Conservation (phyloP, 306 rosid genomes). For the Trifolium fragiferum region DNA sequence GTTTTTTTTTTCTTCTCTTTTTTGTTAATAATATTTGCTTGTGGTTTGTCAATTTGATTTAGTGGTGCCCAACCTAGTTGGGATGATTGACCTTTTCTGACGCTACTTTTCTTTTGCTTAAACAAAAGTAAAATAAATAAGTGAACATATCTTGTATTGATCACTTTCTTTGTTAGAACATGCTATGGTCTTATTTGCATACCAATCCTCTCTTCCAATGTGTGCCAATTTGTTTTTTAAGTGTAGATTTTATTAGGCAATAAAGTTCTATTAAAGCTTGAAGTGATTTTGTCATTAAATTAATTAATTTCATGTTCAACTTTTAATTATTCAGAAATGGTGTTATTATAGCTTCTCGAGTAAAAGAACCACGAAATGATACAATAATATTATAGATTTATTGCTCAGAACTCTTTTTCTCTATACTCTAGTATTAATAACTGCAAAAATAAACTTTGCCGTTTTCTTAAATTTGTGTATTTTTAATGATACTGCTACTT, state of each 20-base stretch:
- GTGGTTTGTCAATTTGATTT: too few species aligned
- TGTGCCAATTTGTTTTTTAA: conserved; percentile 2
- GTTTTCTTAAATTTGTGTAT: conserved; percentile 11
- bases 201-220: conserved; percentile 33
- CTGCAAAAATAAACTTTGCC: conserved; percentile 9
- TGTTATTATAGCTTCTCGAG: conserved; percentile 22
- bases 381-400: conserved; percentile 33
- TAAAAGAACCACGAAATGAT: conserved; percentile 24
- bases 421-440: conserved; percentile 2
- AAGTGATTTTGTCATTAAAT: conserved; percentile 7
- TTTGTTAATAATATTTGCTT: too few species aligned
- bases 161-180: conserved; percentile 37
- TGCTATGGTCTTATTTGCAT: conserved; percentile 24
- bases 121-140: neutral
- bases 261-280: conserved; percentile 29
- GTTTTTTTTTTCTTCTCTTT: too few species aligned
- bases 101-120: too few species aligned
- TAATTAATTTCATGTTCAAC: conserved; percentile 35
- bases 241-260: conserved; percentile 34
- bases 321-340: conserved; percentile 21
- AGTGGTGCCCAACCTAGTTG: too few species aligned
- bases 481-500: conserved; percentile 3
- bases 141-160: conserved; percentile 12
- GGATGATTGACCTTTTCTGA: too few species aligned
- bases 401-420: conserved; percentile 32